These are phyloP conservation scores for Boletus subcaerulescens DNA, from an alignment of 768 basidiomycete genomes.

Conservation along the genomic window DNA sequence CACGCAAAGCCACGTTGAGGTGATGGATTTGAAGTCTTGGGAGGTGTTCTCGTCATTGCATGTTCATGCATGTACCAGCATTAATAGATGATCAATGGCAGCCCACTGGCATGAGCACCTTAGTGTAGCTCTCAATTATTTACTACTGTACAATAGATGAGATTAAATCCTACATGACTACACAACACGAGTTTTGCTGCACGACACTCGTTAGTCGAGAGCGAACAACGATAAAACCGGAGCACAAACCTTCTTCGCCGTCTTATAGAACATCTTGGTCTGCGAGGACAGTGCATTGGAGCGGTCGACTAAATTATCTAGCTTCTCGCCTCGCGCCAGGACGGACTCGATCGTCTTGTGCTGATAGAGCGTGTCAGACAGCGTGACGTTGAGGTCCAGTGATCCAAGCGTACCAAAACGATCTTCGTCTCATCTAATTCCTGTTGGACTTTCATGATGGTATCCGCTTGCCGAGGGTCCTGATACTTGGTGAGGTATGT, in stretches of 20 bases:
- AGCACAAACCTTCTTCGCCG: slow-evolving; percentile 87
- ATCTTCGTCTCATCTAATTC: slow-evolving; percentile 99
- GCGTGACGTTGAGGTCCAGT: background rate
- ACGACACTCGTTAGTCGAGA: slow-evolving; percentile 7
- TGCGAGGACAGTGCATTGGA: slow-evolving; percentile 85
- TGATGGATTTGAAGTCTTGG: background rate
- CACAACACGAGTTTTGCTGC: slow-evolving; percentile 95
- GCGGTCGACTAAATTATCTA: slow-evolving; percentile 93
- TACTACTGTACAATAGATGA: too few species aligned
- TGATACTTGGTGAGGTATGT: slow-evolving; percentile 90
- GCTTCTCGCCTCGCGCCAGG: slow-evolving; percentile 91
- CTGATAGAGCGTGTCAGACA: slow-evolving; percentile 39
- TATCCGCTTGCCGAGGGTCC: slow-evolving; percentile 95
- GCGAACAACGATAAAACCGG: background rate
- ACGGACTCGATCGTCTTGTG: slow-evolving; percentile 99
- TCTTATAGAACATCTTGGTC: slow-evolving; percentile 99
- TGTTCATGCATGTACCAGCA: slow-evolving; percentile 93
- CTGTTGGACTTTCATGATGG: slow-evolving; percentile 97
- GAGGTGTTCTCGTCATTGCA: slow-evolving; percentile 39
- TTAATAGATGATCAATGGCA: too few species aligned
- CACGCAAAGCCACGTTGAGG: too few species aligned
- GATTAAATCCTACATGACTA: slow-evolving; percentile 64
- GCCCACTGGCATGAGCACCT: too few species aligned
- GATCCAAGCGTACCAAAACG: slow-evolving; percentile 64
- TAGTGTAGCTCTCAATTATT: too few species aligned